Evolutionary conservation across 495 filamentous ascomycete genomes (phyloP).

Genomic region (Penicillium robsamsonii): DNA sequence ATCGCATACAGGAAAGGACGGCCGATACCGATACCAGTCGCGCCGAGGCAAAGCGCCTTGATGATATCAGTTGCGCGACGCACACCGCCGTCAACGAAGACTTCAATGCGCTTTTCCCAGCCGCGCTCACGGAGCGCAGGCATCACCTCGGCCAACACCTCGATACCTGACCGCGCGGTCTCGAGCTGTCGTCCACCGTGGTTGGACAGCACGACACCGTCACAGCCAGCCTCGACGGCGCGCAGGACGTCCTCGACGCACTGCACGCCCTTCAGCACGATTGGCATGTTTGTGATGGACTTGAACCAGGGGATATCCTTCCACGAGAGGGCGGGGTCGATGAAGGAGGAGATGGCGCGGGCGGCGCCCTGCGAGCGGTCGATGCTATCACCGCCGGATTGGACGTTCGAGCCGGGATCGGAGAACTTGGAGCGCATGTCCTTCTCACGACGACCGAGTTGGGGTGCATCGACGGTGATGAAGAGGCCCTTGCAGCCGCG

Average conservation of each 20-base stretch:
- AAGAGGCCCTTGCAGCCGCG: constrained; percentile 95
- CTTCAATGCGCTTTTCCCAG: constrained; percentile 79
- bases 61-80: constrained; percentile 91
- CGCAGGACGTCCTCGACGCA: constrained; percentile 89
- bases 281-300: constrained; percentile 91
- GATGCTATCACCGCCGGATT: constrained; percentile 61
- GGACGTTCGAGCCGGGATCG: constrained; percentile 81
- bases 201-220: constrained; percentile 94
- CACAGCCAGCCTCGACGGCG: constrained; percentile 78
- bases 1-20: constrained; percentile 95
- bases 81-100: constrained; percentile 89
- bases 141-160: constrained; percentile 95
- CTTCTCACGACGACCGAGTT: constrained; percentile 92
- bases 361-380: constrained; percentile 91
- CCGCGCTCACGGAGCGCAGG: constrained; percentile 81
- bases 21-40: constrained; percentile 90
- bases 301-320: constrained; percentile 94
- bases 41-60: constrained; percentile 92
- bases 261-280: constrained; percentile 95
- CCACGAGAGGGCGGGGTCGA: constrained; percentile 89
- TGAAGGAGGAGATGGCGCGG: constrained; percentile 89
- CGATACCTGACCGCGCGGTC: constrained; percentile 84
- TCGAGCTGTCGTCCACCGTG: constrained; percentile 98
- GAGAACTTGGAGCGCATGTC: constrained; percentile 92
- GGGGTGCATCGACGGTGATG: constrained; percentile 97